Conservation (phyloP, 805 yeast genomes). For the Wickerhamomyces bisporus region DNA sequence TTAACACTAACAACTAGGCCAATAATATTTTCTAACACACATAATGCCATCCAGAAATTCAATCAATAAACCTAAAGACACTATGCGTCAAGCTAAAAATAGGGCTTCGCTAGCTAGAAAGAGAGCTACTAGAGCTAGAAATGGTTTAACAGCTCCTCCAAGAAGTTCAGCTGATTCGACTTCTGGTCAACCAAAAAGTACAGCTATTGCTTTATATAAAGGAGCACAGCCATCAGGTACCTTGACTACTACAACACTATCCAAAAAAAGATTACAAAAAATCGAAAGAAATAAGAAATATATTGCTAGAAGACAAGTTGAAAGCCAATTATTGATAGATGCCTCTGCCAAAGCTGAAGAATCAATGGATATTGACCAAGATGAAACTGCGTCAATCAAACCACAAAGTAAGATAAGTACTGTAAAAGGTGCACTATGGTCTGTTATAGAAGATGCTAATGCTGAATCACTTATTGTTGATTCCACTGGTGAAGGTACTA, state of each 20-base stretch:
- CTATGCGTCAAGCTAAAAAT: slow-evolving; percentile 45
- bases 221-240: slow-evolving; percentile 23
- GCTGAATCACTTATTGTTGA: slow-evolving; percentile 39
- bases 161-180: slow-evolving; percentile 39
- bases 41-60: slow-evolving; percentile 79
- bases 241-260: slow-evolving; percentile 54
- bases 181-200: slow-evolving; percentile 36
- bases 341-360: slow-evolving; percentile 42
- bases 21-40: neutral
- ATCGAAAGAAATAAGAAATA: slow-evolving; percentile 75
- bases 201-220: slow-evolving; percentile 37
- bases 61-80: slow-evolving; percentile 72
- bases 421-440: slow-evolving; percentile 66
- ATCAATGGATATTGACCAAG: slow-evolving; percentile 46
- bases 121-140: slow-evolving; percentile 47
- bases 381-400: slow-evolving; percentile 13
- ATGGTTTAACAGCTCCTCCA: slow-evolving; percentile 37
- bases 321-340: slow-evolving; percentile 41
- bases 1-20: too few relatives aligned
- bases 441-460: slow-evolving; percentile 57
- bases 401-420: slow-evolving; percentile 32
- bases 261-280: slow-evolving; percentile 75
- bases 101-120: slow-evolving; percentile 46
- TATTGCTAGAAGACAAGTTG: slow-evolving; percentile 46
- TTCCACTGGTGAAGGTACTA: slow-evolving; percentile 68